Evolutionary conservation across 1,139 yeast genomes (phyloP), one percentile per base, ranked within the genome.

Genomic region (Magnusiomyces ingens): DNA sequence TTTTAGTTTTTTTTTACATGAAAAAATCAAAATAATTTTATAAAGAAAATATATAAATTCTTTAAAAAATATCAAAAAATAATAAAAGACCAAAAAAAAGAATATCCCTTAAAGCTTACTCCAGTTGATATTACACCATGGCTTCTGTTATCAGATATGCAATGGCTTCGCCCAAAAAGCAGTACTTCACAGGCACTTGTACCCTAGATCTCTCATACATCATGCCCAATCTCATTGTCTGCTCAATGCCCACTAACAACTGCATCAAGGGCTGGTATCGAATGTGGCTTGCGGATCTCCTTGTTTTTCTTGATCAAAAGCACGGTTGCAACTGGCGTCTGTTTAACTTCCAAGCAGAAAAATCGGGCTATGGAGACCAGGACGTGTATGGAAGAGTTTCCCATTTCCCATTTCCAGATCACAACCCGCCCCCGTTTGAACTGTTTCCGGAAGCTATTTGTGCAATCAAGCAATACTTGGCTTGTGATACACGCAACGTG

Each of bases 261-360:
- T 67, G 64, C 46, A 67, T 76, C 13, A 74, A 76, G 57, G 67
- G 75, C 19, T 67, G 78, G 56, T 85, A 81, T 65, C 74, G 89
- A 45, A 81, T 82, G 58, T 75, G 79, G 21, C 67, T 84, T 1
- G 60, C 62, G 0, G 84, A 80, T 56, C 67, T 89, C 29, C 71
- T 78, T 0, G 62, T 64, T n/a, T 79, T 76, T 58, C 70, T 88
- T 38, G 70, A 77, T 29, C 55, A 60, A 1, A 67, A 75, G 17
- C 86, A 84, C 65, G 77, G 74, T 1, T 62, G 67, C 4, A 68
- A 77, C 43, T 91, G 96, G 96, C 78, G 75, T 58, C 71, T 90
- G 1, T 85, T 84, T 78, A 88, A 88, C 62, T 75, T 90, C 43
- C 75, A 90, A 55, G 80, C 80, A 2, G 94, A 85, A 62, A 72